A percentile compares a stretch with the other conserved stretches of the same genome.
Evolutionary conservation across 352 stramenopile genomes (phyloP).

Genomic region (Blastocystis sp.): DNA sequence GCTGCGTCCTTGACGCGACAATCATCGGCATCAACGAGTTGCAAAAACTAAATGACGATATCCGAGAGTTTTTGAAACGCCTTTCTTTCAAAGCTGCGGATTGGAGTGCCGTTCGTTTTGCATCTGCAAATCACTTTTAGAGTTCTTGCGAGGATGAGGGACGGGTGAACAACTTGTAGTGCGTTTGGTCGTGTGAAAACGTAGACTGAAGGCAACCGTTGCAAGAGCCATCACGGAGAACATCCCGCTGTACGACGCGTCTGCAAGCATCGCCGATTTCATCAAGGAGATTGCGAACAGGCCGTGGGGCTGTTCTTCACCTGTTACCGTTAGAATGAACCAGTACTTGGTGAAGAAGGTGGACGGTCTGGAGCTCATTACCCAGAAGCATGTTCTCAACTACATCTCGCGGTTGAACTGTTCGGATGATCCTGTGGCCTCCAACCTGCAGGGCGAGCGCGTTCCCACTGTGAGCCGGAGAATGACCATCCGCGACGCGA

Average conservation of each 20-base stretch:
- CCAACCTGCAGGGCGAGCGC: neutral
- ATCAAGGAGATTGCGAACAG: slow-evolving; percentile 46
- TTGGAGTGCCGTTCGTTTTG: neutral
- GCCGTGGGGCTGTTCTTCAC: neutral
- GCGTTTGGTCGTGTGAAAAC: neutral
- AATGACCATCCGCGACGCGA: slow-evolving; percentile 38
- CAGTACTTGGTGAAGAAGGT: slow-evolving; percentile 21
- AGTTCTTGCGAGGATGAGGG: neutral
- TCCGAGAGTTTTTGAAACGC: neutral
- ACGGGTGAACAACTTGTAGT: slow-evolving; percentile 17
- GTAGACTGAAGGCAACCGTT: neutral
- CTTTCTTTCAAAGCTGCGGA: neutral
- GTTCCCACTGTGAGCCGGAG: neutral
- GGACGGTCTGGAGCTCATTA: slow-evolving; percentile 54
- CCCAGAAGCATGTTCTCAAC: slow-evolving; percentile 26
- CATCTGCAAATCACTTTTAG: neutral
- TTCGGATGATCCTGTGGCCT: slow-evolving; percentile 20
- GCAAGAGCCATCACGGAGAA: slow-evolving; percentile 21
- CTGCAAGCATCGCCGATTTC: slow-evolving; percentile 4
- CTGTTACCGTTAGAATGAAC: neutral
- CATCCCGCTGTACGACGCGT: slow-evolving; percentile 30
- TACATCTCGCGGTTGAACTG: slow-evolving; percentile 8
- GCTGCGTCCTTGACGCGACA: neutral
- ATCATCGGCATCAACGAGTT: neutral
- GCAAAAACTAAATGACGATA: neutral